Base-by-base conservation (phyloP, 352 stramenopile genomes). In the Phytophthora europaea region DNA sequence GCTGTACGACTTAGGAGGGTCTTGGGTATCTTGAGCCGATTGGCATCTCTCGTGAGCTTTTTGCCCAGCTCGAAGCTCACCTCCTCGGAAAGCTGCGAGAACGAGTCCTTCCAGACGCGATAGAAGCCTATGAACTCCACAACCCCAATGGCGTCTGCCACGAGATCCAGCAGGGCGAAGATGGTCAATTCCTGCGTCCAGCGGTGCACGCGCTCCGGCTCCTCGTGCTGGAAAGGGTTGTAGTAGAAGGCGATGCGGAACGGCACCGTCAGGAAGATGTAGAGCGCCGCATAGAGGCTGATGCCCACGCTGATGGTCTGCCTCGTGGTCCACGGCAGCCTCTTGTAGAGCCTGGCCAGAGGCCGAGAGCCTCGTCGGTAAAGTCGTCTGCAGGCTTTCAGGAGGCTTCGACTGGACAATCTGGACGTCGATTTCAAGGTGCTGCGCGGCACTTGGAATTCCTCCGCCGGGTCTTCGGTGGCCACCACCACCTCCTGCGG, bases 241-340 rank as follows among this genome's bases (percentile, higher is more conserved):
- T 74, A 77, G 53, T 77, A 77, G 20, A 78, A 78, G 20, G 59
- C 71, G 38, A 78, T 60, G 4, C 71, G 71, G 55, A 78, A 78
- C 0, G 70, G 70, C 23, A 78, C 61, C 8, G 70, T 52, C 3
- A 74, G n/a, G 65, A 74, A 78, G 54, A 74, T 56, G 34, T 78
- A 78, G 16, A 78, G 57, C 23, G 23, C 55, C 0, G 56, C 65
- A 20, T 55, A 66, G 5, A 78, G 60, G n/a, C 66, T 70, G 47
- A 71, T 59, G 3, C 53, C 6, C 0, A 74, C 70, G 16, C 65
- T 70, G 33, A 63, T 13, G 4, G 70, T 78, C 54, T 78, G 43
- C 3, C 70, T 36, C 1, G 59, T 71, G 4, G 65, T 78, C 70
- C 65, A 74, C 5, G 65, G 40, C 12, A 78, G 43, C 26, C 61